Base-by-base conservation (phyloP, 2,329 filamentous ascomycete species). In the Alternaria tenuissima region DNA sequence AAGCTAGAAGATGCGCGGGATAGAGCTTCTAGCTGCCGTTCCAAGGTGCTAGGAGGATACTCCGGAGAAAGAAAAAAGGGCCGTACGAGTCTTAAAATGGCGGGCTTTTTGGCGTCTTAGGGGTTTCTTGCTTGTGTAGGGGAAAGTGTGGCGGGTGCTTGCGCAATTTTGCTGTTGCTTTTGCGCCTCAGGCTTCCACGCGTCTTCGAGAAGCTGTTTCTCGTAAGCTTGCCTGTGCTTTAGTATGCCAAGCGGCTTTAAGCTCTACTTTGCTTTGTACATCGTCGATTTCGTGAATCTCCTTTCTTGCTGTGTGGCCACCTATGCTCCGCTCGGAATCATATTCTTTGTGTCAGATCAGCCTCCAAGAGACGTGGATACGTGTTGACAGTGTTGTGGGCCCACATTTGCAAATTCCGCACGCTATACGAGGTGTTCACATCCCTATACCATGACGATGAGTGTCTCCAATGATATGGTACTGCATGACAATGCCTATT, bases 41-140 rank as follows among this genome's bases (percentile, higher is more conserved):
- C 46, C 46, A 26, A 49, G 20, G 20, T 49, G 20, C 46, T 24
- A 18, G 32, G 46, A 49, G 46, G 8, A 34, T 24, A 34, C 30
- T 49, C 46, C 46, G 46, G 32, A 22, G 46, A 26, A 49, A 49
- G 30, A 49, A 49, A 38, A 20, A 49, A 36, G 46, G 46, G 32
- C 24, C 20, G 32, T 49, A 22, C 32, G 20, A 38, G 36, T 49
- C 20, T 38, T 49, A 7, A 7, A n/a, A 24, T 7, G 32, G 46
- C 12, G 36, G 22, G 32, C 46, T 38, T 36, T 44, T 28, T 44
- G 14, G 20, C 11, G 39, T 24, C 20, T 6, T 24, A 24, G 20
- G 11, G 32, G 30, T 38, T 18, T 11, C 39, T 36, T 38, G 11
- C 39, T 49, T 26, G 32, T 32, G 32, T 20, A 49, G 20, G 20